These are phyloP conservation scores for Amanita molliuscula DNA, from an alignment of 768 basidiomycete genomes.

Conservation along the genomic window DNA sequence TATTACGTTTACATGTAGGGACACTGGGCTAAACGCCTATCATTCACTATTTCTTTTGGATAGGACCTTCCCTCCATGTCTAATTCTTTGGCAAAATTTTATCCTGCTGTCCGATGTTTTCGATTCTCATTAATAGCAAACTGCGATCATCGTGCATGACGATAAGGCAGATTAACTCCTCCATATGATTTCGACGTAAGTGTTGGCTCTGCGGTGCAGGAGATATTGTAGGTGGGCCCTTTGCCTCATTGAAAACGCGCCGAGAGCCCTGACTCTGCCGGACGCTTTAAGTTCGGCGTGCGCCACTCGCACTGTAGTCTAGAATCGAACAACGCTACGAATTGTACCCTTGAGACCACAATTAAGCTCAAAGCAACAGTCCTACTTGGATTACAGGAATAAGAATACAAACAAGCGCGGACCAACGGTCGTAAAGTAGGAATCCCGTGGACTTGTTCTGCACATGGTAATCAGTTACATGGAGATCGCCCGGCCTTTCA, in stretches of 20 bases:
- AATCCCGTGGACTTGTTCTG: neutral
- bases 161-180: constrained; percentile 4
- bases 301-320: neutral
- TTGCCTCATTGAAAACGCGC: constrained; percentile 6
- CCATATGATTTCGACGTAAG: neutral
- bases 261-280: neutral
- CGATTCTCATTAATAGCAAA: constrained; percentile 15
- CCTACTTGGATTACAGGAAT: neutral
- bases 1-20: neutral
- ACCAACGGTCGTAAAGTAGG: neutral
- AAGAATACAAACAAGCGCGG: constrained; percentile 4
- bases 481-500: constrained; percentile 76
- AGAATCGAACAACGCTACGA: neutral
- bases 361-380: neutral
- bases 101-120: neutral
- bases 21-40: neutral
- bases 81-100: neutral
- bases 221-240: neutral
- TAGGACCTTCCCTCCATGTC: neutral
- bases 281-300: neutral
- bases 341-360: neutral
- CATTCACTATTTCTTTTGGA: neutral
- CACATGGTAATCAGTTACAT: constrained; percentile 39
- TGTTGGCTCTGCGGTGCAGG: neutral
- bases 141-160: constrained; percentile 24